Percentiles rank a stretch among this genome's conserved stretches.
Evolutionary conservation across 2,329 filamentous ascomycete genomes (phyloP).

Genomic region (Fusarium mexicanum): DNA sequence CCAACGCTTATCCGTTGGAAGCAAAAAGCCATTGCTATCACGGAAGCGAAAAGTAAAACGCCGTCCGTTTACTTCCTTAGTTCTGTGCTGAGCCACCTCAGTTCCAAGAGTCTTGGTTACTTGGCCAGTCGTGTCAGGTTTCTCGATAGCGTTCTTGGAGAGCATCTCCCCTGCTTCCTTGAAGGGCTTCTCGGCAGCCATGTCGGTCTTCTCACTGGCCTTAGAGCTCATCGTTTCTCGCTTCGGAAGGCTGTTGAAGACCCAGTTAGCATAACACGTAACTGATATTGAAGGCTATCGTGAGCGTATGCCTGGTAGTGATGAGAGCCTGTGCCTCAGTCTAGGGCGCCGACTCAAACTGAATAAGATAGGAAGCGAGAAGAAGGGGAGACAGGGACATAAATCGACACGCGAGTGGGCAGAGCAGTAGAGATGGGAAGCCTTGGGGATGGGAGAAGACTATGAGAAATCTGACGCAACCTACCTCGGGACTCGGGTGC

Average conservation of each 20-base stretch:
- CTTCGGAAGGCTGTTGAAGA: accelerated
- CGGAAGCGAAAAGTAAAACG: not conserved
- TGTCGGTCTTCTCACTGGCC: not conserved
- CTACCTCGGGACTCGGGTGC: not conserved
- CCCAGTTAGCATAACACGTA: not conserved
- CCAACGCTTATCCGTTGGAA: not conserved
- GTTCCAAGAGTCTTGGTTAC: not conserved
- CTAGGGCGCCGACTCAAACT: too few species aligned
- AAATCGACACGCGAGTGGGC: too few species aligned
- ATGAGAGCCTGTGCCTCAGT: too few species aligned
- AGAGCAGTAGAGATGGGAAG: not conserved
- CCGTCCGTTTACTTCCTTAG: not conserved
- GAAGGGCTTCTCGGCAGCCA: not conserved
- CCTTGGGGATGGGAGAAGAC: not conserved
- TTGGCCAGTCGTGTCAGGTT: not conserved
- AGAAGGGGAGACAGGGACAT: not conserved
- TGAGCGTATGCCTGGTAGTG: not conserved
- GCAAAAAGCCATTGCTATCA: not conserved
- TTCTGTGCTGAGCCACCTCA: not conserved
- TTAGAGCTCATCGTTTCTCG: not conserved
- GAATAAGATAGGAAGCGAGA: not conserved
- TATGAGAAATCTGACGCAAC: not conserved
- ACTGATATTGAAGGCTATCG: too few species aligned
- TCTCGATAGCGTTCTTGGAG: not conserved
- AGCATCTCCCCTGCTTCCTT: not conserved